These are phyloP conservation scores for Lizonia empirigonia DNA, from an alignment of 2,329 filamentous ascomycete genomes.

Conservation along the genomic window DNA sequence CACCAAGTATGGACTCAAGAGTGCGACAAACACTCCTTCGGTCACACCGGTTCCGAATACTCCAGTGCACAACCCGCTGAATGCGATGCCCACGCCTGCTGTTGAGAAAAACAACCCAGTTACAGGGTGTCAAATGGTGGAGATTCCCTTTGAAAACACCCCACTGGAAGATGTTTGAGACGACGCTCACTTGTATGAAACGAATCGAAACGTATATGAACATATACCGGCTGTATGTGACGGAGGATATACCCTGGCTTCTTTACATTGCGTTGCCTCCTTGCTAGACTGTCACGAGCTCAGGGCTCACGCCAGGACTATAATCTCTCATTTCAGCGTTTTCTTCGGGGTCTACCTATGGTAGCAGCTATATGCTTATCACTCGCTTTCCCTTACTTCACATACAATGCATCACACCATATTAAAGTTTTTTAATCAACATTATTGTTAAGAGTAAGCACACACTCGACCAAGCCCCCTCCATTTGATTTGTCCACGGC, in stretches of 20 bases:
- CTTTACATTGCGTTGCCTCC: background rate
- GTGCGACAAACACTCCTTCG: conserved; percentile 17
- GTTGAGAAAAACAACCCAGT: background rate
- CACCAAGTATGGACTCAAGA: conserved; percentile 49
- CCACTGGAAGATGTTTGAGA: conserved; percentile 1
- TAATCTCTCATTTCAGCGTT: background rate
- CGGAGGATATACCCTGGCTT: conserved; percentile 8
- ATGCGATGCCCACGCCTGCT: background rate
- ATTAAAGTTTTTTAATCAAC: no score
- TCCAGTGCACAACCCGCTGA: background rate
- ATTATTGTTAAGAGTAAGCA: no score
- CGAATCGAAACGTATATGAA: no score
- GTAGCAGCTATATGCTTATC: conserved; percentile 13
- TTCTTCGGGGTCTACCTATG: conserved; percentile 8
- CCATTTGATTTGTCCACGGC: no score
- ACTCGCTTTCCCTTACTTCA: background rate
- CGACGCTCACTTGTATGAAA: background rate
- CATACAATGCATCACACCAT: background rate
- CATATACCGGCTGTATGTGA: no score
- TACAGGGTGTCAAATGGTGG: conserved; percentile 2
- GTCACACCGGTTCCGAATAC: background rate
- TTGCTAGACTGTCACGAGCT: background rate
- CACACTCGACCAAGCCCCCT: no score
- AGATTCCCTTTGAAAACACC: background rate
- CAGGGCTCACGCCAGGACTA: background rate